Evolutionary conservation across 2,329 filamentous ascomycete species (phyloP).

Genomic region (Drechslera avenae): DNA sequence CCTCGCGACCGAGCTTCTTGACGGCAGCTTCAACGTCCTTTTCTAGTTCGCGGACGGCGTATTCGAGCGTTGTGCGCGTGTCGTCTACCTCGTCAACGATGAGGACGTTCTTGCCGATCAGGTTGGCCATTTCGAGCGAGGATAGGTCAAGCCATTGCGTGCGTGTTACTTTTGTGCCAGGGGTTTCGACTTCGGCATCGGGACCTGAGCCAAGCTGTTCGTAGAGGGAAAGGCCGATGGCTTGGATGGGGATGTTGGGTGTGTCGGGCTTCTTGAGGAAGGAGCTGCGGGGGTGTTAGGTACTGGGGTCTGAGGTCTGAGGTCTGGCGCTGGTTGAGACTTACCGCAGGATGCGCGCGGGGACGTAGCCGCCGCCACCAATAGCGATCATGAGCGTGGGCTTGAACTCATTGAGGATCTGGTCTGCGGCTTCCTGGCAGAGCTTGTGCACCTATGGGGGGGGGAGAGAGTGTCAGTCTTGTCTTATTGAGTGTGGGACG

Average conservation of each 20-base stretch:
- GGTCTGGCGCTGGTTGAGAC: slow-evolving; percentile 4
- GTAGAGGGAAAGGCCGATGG: slow-evolving; percentile 96
- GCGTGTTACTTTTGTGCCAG: slow-evolving; percentile 92
- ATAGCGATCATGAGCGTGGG: slow-evolving; percentile 99
- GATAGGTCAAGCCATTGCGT: slow-evolving; percentile 97
- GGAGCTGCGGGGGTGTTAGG: slow-evolving; percentile 56
- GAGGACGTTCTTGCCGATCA: slow-evolving; percentile 88
- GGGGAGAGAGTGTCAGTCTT: slow-evolving; percentile 12
- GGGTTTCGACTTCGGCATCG: slow-evolving; percentile 71
- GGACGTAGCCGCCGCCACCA: slow-evolving; percentile 95
- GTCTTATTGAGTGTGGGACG: neutral
- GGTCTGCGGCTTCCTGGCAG: slow-evolving; percentile 82
- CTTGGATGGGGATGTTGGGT: slow-evolving; percentile 98
- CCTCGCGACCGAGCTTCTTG: slow-evolving; percentile 69
- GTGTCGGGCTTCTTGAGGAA: slow-evolving; percentile 89
- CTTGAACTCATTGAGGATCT: slow-evolving; percentile 82
- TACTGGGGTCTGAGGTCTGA: neutral
- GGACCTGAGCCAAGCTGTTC: slow-evolving; percentile 71
- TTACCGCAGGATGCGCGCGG: slow-evolving; percentile 88
- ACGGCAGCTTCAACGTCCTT: slow-evolving; percentile 90
- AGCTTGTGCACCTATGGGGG: slow-evolving; percentile 85
- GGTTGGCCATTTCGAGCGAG: slow-evolving; percentile 82
- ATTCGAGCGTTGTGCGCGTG: slow-evolving; percentile 91
- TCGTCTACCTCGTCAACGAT: slow-evolving; percentile 97
- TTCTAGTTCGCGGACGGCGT: slow-evolving; percentile 88